These are phyloP conservation scores for Scytalidium sp. DNA, from an alignment of 2,329 filamentous ascomycete species.

Conservation along the genomic window DNA sequence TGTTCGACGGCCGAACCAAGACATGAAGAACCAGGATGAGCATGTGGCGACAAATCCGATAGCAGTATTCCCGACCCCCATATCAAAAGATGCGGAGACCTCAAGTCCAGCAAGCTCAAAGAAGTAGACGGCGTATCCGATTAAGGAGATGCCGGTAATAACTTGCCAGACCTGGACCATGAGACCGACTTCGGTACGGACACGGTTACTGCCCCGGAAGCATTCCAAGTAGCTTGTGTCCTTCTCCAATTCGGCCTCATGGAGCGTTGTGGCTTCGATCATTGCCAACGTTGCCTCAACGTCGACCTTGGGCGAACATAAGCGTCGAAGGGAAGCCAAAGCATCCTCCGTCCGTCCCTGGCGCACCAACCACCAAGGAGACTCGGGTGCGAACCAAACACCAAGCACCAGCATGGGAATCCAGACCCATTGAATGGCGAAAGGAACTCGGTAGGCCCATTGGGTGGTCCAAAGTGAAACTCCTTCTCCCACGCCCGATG, in stretches of 20 bases:
- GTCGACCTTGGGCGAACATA: not conserved
- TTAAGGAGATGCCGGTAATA: constrained; percentile 26
- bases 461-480: constrained; percentile 37
- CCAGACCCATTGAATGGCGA: constrained; percentile 48
- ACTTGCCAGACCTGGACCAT: not conserved
- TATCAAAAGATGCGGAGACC: constrained; percentile 14
- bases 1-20: constrained; percentile 22
- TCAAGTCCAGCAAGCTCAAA: constrained; percentile 31
- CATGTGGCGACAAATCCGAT: constrained; percentile 30
- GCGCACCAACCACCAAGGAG: constrained; percentile 45
- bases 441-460: constrained; percentile 46
- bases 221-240: constrained; percentile 21
- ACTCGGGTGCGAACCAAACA: constrained; percentile 44
- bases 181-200: constrained; percentile 16
- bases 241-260: constrained; percentile 8
- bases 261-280: constrained; percentile 1
- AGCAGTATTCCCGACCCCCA: constrained; percentile 25
- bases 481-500: constrained; percentile 41
- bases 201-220: constrained; percentile 17
- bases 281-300: not conserved
- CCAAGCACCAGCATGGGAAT: constrained; percentile 41
- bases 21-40: constrained; percentile 47
- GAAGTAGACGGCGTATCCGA: constrained; percentile 43
- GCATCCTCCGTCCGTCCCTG: constrained; percentile 43
- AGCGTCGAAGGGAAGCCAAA: constrained; percentile 34